Conservation (phyloP, 768 basidiomycete genomes). For the Pleurotus tuber-regium region DNA sequence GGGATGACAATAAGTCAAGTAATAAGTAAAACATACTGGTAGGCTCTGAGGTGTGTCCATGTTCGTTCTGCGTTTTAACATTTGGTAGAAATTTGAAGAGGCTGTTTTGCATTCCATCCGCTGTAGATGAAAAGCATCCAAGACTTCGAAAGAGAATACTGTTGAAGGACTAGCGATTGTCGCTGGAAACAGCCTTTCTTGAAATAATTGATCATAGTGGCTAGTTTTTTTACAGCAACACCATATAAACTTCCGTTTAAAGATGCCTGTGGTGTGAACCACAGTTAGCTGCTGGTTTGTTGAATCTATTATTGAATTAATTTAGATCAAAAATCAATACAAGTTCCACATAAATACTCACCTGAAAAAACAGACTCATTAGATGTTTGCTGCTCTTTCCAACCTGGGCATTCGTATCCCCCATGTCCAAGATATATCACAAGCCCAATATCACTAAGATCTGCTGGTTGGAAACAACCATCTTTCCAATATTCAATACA, state of each 20-base stretch:
- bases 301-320: background rate
- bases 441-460: conserved; percentile 18
- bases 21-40: background rate
- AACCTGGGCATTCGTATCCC: background rate
- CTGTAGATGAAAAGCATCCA: conserved; percentile 14
- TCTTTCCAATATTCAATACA: conserved; percentile 4
- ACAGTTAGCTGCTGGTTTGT: background rate
- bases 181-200: conserved; percentile 10
- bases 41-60: conserved; percentile 1
- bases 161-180: conserved; percentile 12
- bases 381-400: no score
- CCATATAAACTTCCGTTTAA: conserved; percentile 16
- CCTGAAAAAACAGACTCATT: no score
- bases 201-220: conserved; percentile 19
- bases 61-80: conserved; percentile 2
- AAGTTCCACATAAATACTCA: no score
- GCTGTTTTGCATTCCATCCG: conserved; percentile 17
- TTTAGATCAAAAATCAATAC: no score
- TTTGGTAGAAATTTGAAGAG: conserved; percentile 13
- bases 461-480: background rate
- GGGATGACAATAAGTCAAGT: background rate
- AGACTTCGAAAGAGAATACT: conserved; percentile 11
- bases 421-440: conserved; percentile 12
- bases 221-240: conserved; percentile 16
- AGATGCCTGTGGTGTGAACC: conserved; percentile 15